Evolutionary conservation across 345 rosid genomes (phyloP).

Genomic region (Erysimum cheiranthoides): DNA sequence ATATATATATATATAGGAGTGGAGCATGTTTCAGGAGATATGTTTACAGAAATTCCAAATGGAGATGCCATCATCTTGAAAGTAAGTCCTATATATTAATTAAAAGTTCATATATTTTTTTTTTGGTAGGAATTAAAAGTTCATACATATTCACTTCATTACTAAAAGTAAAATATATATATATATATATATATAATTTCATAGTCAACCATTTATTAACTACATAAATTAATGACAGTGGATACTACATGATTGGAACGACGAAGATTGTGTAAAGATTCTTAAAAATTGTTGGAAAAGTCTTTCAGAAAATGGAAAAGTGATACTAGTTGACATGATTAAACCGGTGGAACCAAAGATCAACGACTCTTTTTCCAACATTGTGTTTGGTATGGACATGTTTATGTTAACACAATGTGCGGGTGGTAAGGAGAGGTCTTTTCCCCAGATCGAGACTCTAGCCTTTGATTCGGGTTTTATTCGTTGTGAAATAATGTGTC

Average conservation of each 20-base stretch:
- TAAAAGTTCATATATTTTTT: too few relatives aligned
- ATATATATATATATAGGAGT: neutral
- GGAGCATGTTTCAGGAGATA: neutral
- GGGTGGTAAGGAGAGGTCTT: neutral
- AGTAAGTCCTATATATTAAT: neutral
- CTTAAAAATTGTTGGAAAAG: neutral
- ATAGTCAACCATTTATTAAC: neutral
- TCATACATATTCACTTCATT: too few relatives aligned
- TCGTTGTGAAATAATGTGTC: neutral
- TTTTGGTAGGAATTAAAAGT: too few relatives aligned
- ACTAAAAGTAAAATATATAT: too few relatives aligned
- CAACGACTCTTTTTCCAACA: neutral
- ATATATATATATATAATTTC: neutral
- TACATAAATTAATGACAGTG: neutral
- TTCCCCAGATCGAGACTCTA: neutral
- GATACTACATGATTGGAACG: neutral
- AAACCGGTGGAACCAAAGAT: neutral
- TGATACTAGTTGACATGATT: too few relatives aligned
- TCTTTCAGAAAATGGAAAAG: neutral
- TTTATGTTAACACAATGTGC: neutral
- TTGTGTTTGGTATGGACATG: neutral
- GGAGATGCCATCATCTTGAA: neutral
- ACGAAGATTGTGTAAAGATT: neutral
- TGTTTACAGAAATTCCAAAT: neutral
- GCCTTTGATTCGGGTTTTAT: neutral